phyloP scores from a whole-genome alignment of 164 flowering plant species.

The Stephania yunnanensis region DNA sequence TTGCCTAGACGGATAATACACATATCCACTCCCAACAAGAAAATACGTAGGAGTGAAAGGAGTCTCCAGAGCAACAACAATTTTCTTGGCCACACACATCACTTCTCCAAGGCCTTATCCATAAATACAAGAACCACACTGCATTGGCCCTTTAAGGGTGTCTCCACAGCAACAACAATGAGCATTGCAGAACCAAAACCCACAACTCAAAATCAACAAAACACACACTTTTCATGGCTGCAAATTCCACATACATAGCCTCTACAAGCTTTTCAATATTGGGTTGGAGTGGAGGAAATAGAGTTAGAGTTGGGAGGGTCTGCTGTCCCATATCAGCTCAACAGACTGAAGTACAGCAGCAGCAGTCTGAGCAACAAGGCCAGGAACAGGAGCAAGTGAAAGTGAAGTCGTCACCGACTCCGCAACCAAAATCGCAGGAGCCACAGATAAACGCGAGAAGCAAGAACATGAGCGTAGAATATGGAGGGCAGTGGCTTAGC shows the following conservation, averaged over 20 bases:
- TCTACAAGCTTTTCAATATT: conserved; percentile 38
- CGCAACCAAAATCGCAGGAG: conserved; percentile 33
- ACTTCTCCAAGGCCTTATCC: background rate
- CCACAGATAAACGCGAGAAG: conserved; percentile 35
- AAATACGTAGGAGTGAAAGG: no score
- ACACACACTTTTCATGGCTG: background rate
- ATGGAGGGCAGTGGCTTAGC: conserved; percentile 86
- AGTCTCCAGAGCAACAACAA: background rate
- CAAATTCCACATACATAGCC: conserved; percentile 7
- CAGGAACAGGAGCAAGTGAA: conserved; percentile 16
- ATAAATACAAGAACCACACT: background rate
- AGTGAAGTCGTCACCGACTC: conserved; percentile 9
- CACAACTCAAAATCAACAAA: background rate
- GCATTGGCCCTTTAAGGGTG: background rate
- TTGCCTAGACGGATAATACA: no score
- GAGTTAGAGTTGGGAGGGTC: conserved; percentile 11
- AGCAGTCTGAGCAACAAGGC: conserved; percentile 9
- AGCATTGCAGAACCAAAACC: background rate
- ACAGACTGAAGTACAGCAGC: conserved; percentile 24
- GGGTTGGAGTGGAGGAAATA: conserved; percentile 27
- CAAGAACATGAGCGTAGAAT: conserved; percentile 65
- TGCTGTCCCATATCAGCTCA: conserved; percentile 29
- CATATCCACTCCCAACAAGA: no score
- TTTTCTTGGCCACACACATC: background rate
- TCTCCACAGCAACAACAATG: background rate